These are phyloP conservation scores for Agrocybe praecox DNA, from an alignment of 768 basidiomycete species.

Conservation along the genomic window DNA sequence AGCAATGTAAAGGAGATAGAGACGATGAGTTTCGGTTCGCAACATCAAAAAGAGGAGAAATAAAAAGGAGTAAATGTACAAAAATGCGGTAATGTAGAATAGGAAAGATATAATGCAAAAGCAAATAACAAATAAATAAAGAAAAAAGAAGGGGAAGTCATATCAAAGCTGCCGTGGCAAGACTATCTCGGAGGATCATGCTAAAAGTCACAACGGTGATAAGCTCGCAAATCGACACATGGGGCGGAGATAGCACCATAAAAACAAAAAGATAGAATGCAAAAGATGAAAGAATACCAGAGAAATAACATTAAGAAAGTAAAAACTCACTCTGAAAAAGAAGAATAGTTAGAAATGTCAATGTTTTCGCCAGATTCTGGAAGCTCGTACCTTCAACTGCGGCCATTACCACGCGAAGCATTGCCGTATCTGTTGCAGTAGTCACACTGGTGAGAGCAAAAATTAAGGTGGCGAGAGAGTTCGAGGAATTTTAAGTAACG, in stretches of 20 bases:
- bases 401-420: conserved; percentile 91
- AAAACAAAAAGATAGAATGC: conserved; percentile 15
- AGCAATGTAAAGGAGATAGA: conserved; percentile 19
- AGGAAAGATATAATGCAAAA: conserved; percentile 2
- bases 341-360: conserved; percentile 1
- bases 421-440: conserved; percentile 87
- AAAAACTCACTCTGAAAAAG: conserved; percentile 59
- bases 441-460: conserved; percentile 58
- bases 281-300: conserved; percentile 18
- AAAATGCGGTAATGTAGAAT: not conserved
- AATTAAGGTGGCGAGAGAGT: not conserved
- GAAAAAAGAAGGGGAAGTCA: conserved; percentile 8
- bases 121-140: not conserved
- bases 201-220: conserved; percentile 42
- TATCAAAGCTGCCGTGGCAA: conserved; percentile 56
- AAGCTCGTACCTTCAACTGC: conserved; percentile 83
- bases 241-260: conserved; percentile 5
- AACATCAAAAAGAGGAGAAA: not conserved
- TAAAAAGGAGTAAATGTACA: not conserved
- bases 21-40: conserved; percentile 13
- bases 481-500: not conserved
- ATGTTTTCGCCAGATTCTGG: not conserved
- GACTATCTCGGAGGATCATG: conserved; percentile 68
- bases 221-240: conserved; percentile 29
- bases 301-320: conserved; percentile 15